These are phyloP conservation scores for Nelumbo lutea DNA, from an alignment of 164 flowering plant species.

Conservation along the genomic window DNA sequence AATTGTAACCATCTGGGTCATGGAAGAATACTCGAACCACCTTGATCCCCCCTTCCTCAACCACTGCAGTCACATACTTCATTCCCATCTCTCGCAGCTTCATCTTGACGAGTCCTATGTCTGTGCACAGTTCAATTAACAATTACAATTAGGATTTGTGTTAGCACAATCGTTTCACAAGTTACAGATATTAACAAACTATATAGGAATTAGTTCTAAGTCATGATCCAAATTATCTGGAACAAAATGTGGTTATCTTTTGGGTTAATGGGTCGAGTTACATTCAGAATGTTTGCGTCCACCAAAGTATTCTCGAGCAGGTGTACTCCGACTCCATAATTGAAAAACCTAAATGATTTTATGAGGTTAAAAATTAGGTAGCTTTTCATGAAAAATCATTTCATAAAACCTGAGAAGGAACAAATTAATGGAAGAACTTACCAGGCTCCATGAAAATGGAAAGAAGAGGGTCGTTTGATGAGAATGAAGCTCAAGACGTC, in stretches of 20 bases:
- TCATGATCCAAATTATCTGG: conserved; percentile 31
- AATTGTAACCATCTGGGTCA: conserved; percentile 82
- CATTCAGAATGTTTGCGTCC: conserved; percentile 17
- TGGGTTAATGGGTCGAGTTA: conserved; percentile 50
- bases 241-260: conserved; percentile 79
- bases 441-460: conserved; percentile 75
- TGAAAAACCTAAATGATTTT: conserved; percentile 43
- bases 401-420: background rate
- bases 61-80: conserved; percentile 53
- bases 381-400: background rate
- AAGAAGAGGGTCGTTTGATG: conserved; percentile 71
- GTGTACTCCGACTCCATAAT: conserved; percentile 69
- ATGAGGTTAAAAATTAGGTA: background rate
- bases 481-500: conserved; percentile 57
- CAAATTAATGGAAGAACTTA: conserved; percentile 7
- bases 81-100: conserved; percentile 59
- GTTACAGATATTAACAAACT: background rate
- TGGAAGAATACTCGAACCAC: conserved; percentile 84
- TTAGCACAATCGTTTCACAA: background rate
- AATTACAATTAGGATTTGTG: background rate
- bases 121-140: conserved; percentile 35
- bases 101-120: conserved; percentile 43
- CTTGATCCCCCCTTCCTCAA: conserved; percentile 52
- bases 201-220: background rate
- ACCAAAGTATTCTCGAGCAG: conserved; percentile 42